phyloP scores from a whole-genome alignment of 768 basidiomycete species.

The Lactarius hengduanensis region DNA sequence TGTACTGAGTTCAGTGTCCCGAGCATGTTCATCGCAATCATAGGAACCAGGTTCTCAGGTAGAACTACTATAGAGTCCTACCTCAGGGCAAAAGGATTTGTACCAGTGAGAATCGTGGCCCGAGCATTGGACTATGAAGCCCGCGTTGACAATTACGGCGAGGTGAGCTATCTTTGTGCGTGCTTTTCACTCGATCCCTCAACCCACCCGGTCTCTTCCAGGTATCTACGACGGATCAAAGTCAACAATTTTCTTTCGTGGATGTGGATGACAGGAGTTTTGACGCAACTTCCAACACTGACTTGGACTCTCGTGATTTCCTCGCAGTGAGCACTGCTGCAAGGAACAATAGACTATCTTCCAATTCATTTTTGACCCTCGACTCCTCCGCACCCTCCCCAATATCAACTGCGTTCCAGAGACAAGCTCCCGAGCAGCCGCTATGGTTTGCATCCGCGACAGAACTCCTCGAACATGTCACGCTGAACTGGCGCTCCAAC shows the following conservation, averaged over 20 bases:
- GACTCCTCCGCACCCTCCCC: slow-evolving; percentile 20
- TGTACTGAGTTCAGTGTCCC: slow-evolving; percentile 3
- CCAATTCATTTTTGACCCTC: slow-evolving; percentile 24
- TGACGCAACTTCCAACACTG: background rate
- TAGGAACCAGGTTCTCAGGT: slow-evolving; percentile 62
- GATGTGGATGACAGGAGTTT: slow-evolving; percentile 3
- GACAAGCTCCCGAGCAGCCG: slow-evolving; percentile 20
- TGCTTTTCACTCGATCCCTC: background rate
- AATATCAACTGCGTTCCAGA: slow-evolving; percentile 9
- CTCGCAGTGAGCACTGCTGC: background rate
- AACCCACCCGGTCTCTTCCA: background rate
- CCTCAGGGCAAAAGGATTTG: slow-evolving; percentile 28
- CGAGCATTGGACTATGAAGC: background rate
- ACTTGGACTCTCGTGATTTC: background rate
- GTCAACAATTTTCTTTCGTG: slow-evolving; percentile 15
- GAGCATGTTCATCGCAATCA: slow-evolving; percentile 65
- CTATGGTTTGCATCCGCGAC: slow-evolving; percentile 46
- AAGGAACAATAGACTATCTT: slow-evolving; percentile 8
- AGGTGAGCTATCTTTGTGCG: slow-evolving; percentile 1
- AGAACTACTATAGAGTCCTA: slow-evolving; percentile 27
- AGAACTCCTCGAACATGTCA: slow-evolving; percentile 69
- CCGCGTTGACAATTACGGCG: background rate
- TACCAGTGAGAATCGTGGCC: slow-evolving; percentile 15
- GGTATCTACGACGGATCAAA: background rate
- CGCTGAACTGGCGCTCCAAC: slow-evolving; percentile 73